Conservation (phyloP, 495 filamentous ascomycete species). For the Penicillium goetzii region DNA sequence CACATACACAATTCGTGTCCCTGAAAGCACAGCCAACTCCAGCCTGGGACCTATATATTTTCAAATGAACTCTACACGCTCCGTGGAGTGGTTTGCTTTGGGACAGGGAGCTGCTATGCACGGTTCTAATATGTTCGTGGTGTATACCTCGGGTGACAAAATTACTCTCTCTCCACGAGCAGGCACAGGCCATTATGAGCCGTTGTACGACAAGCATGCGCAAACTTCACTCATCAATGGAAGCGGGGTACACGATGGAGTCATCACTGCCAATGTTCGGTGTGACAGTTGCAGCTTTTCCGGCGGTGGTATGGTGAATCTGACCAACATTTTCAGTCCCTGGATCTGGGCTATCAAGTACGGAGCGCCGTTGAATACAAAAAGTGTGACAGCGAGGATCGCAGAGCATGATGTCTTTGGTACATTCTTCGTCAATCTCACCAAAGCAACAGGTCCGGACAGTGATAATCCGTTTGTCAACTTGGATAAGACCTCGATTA, state of each 20-base stretch:
- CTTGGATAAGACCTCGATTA: neutral
- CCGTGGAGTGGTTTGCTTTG: constrained; percentile 65
- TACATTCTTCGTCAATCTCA: constrained; percentile 20
- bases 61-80: constrained; percentile 63
- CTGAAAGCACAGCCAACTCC: constrained; percentile 31
- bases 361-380: constrained; percentile 60
- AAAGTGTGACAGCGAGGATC: constrained; percentile 53
- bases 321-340: constrained; percentile 44
- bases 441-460: constrained; percentile 31
- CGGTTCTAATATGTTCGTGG: constrained; percentile 69
- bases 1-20: constrained; percentile 41
- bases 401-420: constrained; percentile 56
- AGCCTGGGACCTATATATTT: constrained; percentile 57
- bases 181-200: constrained; percentile 56
- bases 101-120: constrained; percentile 66
- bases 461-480: constrained; percentile 64
- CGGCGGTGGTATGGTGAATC: constrained; percentile 52
- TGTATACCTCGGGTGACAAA: constrained; percentile 63
- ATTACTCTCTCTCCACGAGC: constrained; percentile 69
- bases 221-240: constrained; percentile 61
- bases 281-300: constrained; percentile 62
- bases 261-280: constrained; percentile 67
- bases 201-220: constrained; percentile 53
- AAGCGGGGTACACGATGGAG: constrained; percentile 55
- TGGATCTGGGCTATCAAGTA: constrained; percentile 72